These are phyloP conservation scores for Brassica cretica DNA, from an alignment of 345 rosid genomes.

Conservation along the genomic window DNA sequence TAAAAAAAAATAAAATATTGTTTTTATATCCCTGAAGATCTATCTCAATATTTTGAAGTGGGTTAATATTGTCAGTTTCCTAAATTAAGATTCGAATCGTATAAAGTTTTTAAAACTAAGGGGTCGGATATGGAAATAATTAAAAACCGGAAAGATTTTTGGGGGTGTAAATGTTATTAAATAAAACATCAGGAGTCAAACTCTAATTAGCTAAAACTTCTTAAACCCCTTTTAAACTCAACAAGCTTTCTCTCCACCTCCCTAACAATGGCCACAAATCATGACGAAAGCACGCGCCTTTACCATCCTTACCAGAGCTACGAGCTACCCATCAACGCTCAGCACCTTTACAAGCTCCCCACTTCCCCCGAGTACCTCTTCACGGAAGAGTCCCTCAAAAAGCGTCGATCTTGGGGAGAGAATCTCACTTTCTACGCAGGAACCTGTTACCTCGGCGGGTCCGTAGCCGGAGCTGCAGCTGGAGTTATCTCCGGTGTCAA, in stretches of 20 bases:
- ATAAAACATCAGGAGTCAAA: slow-evolving; percentile 20
- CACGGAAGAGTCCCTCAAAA: slow-evolving; percentile 66
- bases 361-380: slow-evolving; percentile 85
- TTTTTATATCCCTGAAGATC: not conserved
- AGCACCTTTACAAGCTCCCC: slow-evolving; percentile 67
- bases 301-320: slow-evolving; percentile 73
- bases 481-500: slow-evolving; percentile 57
- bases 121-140: not conserved
- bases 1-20: not conserved
- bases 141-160: not conserved
- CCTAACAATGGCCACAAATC: slow-evolving; percentile 34
- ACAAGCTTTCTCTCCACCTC: not conserved
- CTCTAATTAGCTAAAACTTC: not conserved
- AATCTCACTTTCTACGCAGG: slow-evolving; percentile 93
- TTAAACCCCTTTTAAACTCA: not conserved
- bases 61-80: slow-evolving; percentile 4
- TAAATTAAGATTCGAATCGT: not conserved
- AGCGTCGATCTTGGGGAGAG: slow-evolving; percentile 97
- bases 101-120: not conserved
- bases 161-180: slow-evolving; percentile 2
- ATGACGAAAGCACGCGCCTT: slow-evolving; percentile 47
- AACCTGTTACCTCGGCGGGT: slow-evolving; percentile 61
- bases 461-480: slow-evolving; percentile 54
- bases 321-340: slow-evolving; percentile 43
- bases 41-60: not conserved